Evolutionary conservation across 2,329 filamentous ascomycete species (phyloP), one percentile per base, ranked within the genome.

Genomic region (Botrytis tulipae): DNA sequence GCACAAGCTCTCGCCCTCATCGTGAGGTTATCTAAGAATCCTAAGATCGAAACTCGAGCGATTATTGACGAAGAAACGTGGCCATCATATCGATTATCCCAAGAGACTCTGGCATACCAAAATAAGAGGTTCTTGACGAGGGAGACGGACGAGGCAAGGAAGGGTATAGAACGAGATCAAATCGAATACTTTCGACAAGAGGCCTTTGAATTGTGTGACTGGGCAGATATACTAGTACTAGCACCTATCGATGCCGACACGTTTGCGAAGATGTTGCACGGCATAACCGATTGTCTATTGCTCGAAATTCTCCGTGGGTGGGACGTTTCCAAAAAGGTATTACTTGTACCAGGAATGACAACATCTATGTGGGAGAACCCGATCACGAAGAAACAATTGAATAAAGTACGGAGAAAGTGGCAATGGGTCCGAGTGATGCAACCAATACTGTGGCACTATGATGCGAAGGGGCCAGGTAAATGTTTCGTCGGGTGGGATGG

Each of bases 331-430:
- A 97, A 97, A 83, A 92, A 91, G 78, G 92, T 97, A 44, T 84
- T 97, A 67, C 84, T 98, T 73, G 91, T 97, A 10, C 94, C 95
- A 0, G 93, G 93, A 76, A 97, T 98, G 94, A 95, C 93, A 48
- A 90, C 89, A 1, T 88, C 92, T 74, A 94, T 95, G 90, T 97
- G 94, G 94, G 90, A 95, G 80, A 94, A 96, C 79, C 93, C 94
- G 3, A 91, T 95, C 83, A 97, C 93, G 25, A 93, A 93, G 83
- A 92, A 94, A 79, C 94, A 97, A 80, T 87, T 97, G 75, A 92
- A 89, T 82, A 96, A 97, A 83, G 89, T 97, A 60, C 88, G 91
- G 76, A 86, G 89, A 76, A 95, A 94, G 81, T 97, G 93, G 93
- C 91, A 91, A 71, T 97, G 94, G 93, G 89, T 97, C 70, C 88